phyloP scores from a whole-genome alignment of 1,284 basidiomycete genomes.

The Ustilago vetiveriae region DNA sequence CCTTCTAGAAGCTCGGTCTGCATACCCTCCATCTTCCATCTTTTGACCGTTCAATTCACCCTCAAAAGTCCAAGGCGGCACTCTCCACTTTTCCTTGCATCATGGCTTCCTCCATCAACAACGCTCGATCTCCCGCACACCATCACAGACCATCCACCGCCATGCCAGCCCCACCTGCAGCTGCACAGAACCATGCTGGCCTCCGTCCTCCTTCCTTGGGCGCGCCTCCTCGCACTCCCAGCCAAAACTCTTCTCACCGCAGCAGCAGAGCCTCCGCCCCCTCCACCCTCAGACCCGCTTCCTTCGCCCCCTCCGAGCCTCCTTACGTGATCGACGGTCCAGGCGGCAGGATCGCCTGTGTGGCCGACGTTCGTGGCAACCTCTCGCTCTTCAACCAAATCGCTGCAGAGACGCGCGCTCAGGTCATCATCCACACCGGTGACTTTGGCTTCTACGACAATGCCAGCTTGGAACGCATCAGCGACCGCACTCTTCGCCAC shows the following conservation, averaged over 20 bases:
- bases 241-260: conserved; percentile 33
- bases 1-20: conserved; percentile 14
- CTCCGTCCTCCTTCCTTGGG: conserved; percentile 27
- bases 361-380: conserved; percentile 84
- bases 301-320: conserved; percentile 24
- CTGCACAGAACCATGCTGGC: conserved; percentile 13
- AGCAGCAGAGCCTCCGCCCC: conserved; percentile 31
- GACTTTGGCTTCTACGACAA: conserved; percentile 98
- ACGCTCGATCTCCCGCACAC: conserved; percentile 24
- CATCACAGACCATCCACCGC: conserved; percentile 25
- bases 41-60: conserved; percentile 1
- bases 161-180: conserved; percentile 13
- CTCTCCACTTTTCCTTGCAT: conserved; percentile 1
- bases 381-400: conserved; percentile 88
- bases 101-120: conserved; percentile 34
- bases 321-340: conserved; percentile 62
- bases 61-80: conserved; percentile 6
- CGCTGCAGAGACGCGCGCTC: conserved; percentile 86
- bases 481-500: conserved; percentile 90
- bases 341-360: conserved; percentile 85
- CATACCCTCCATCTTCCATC: conserved; percentile 16
- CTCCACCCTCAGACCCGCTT: conserved; percentile 12
- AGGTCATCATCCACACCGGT: conserved; percentile 88
- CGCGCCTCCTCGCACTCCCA: conserved; percentile 21
- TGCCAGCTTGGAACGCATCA: conserved; percentile 85